Conservation (phyloP, 2,329 filamentous ascomycete species). For the Fusarium solani-melongenae region DNA sequence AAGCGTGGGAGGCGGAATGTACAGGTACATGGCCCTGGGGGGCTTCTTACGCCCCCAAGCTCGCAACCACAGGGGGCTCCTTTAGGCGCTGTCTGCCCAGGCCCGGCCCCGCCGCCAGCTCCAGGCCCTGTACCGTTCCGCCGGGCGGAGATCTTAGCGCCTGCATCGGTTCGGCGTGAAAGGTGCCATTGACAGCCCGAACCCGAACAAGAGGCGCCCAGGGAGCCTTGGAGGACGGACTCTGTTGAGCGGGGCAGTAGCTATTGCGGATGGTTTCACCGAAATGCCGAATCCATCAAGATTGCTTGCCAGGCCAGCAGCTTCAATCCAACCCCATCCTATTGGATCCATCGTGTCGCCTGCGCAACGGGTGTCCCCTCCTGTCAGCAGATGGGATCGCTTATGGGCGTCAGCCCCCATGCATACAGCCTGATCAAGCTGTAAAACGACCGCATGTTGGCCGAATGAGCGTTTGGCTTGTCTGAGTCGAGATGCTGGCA, state of each 20-base stretch:
- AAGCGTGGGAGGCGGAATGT: slow-evolving; percentile 2
- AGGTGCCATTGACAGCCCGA: slow-evolving; percentile 9
- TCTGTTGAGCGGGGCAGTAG: slow-evolving; percentile 4
- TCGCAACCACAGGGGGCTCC: neutral
- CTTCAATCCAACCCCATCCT: neutral
- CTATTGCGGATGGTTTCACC: slow-evolving; percentile 10
- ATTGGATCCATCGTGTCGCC: slow-evolving; percentile 2
- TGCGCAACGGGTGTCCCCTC: slow-evolving; percentile 19
- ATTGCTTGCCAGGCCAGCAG: neutral
- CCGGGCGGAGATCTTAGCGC: slow-evolving; percentile 30
- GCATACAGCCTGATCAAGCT: neutral
- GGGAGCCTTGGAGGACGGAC: neutral
- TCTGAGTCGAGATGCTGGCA: neutral
- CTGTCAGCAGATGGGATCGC: neutral
- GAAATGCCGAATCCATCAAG: slow-evolving; percentile 19
- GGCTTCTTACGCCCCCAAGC: slow-evolving; percentile 2
- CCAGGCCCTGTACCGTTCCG: slow-evolving; percentile 15
- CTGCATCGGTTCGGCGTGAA: neutral
- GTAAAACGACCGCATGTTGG: neutral
- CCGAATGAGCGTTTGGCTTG: neutral
- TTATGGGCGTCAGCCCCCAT: slow-evolving; percentile 12
- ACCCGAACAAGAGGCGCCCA: neutral
- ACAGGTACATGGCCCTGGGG: slow-evolving; percentile 22
- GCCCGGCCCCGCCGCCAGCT: slow-evolving; percentile 2
- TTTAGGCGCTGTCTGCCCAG: slow-evolving; percentile 32